phyloP scores from a whole-genome alignment of 1,284 basidiomycete species.

The Pyrrhoderma noxium region DNA sequence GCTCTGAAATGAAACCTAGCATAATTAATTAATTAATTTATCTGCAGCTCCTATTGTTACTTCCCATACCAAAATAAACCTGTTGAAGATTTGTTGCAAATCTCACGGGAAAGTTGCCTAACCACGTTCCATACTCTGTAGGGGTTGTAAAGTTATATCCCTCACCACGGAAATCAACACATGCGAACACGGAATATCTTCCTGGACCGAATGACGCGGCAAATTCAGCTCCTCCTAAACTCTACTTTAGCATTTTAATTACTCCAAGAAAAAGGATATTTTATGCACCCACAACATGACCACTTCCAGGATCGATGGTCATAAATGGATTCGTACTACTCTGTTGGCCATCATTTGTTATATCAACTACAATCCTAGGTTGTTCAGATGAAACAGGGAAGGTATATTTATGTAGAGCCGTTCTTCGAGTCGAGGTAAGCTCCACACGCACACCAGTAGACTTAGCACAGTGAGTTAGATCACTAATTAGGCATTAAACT shows the following conservation, averaged over 20 bases:
- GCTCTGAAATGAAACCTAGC: constrained; percentile 31
- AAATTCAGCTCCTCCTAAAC: constrained; percentile 31
- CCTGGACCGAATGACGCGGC: constrained; percentile 48
- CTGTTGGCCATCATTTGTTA: constrained; percentile 19
- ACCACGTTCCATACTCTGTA: constrained; percentile 49
- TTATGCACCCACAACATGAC: constrained; percentile 9
- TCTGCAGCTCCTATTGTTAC: not conserved
- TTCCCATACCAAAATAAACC: constrained; percentile 15
- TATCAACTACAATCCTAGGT: constrained; percentile 21
- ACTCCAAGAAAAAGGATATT: not conserved
- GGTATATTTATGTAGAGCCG: constrained; percentile 21
- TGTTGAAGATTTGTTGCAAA: constrained; percentile 36
- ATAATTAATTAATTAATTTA: no score
- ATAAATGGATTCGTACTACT: constrained; percentile 17
- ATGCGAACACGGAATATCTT: constrained; percentile 50
- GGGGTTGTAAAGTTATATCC: constrained; percentile 37
- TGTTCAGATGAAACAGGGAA: constrained; percentile 19
- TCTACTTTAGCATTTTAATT: not conserved
- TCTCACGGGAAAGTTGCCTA: constrained; percentile 42
- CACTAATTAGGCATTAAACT: not conserved
- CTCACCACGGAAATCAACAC: constrained; percentile 52
- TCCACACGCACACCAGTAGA: constrained; percentile 20
- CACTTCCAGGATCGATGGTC: constrained; percentile 18
- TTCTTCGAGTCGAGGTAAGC: constrained; percentile 20
- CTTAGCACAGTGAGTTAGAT: constrained; percentile 5